Evolutionary conservation across 371 early-diverging fungal species (phyloP), one percentile per base, ranked within the genome.

Genomic region (Syncephalis fuscata): DNA sequence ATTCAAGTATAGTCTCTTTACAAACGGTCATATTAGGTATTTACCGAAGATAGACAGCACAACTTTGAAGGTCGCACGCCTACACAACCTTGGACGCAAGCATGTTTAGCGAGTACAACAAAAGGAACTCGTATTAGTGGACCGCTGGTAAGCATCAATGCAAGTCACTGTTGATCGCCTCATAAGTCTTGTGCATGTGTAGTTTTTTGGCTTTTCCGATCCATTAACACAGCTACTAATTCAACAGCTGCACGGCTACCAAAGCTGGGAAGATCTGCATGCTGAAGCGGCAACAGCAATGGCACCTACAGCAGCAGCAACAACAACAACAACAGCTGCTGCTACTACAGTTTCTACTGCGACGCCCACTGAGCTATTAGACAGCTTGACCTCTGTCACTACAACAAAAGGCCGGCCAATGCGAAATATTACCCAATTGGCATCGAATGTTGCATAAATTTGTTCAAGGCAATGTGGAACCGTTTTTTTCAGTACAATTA

Each of bases 111-210:
- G 2, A 58, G 59, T 44, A 48, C 51, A 15, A 58, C 62, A 3
- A 61, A 59, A 40, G 62, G 62, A 1, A 61, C 62, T 1, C 44
- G 62, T 47, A 56, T 61, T 39, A 61, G 62, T 22, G 62, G 62
- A 10, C 62, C 62, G 0, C 21, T 61, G 41, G 41, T 41, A n/a
- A n/a, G 41, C 15, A n/a, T 19, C n/a, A 4, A 4, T 21, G 7
- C 11, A 32, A 32, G 32, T 7, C 32, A 32, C 4, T 41, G 19
- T 8, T 15, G 16, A 5, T 41, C 15, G 3, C 4, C 41, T 41
- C 7, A 41, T 21, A 8, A 16, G 8, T 21, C 8, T 41, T 8
- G 8, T 21, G 21, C 4, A 41, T 15, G 8, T 7, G 5, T 21
- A 41, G 21, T 61, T 61, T 32, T 61, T 58, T 47, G n/a, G 62